phyloP scores from a whole-genome alignment of 441 rosid genomes.

The Raphanus hybrid region DNA sequence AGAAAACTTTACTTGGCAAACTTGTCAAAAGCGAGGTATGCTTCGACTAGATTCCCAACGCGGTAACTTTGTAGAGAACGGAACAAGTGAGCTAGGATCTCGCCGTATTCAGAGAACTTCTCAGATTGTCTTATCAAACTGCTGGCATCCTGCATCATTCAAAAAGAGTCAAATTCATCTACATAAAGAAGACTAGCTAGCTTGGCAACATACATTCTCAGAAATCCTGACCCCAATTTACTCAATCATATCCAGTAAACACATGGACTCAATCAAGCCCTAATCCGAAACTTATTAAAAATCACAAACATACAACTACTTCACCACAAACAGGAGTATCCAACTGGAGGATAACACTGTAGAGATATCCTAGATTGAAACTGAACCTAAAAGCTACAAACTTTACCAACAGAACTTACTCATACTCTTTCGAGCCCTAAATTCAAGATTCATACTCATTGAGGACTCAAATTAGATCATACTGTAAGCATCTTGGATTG shows the following conservation, averaged over 20 bases:
- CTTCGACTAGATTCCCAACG: constrained; percentile 67
- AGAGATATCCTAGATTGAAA: background rate
- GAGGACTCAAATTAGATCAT: constrained; percentile 10
- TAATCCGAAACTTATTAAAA: background rate
- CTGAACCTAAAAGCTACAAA: constrained; percentile 26
- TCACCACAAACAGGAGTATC: background rate
- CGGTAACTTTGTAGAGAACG: constrained; percentile 78
- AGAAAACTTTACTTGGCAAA: constrained; percentile 63
- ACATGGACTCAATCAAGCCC: background rate
- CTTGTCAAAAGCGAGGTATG: constrained; percentile 82
- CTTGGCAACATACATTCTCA: constrained; percentile 1
- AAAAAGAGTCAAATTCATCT: constrained; percentile 12
- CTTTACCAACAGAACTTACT: constrained; percentile 14
- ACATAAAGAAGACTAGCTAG: background rate
- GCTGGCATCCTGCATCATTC: constrained; percentile 64
- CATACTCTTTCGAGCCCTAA: constrained; percentile 2
- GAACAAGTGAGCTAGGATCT: constrained; percentile 61
- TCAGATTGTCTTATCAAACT: constrained; percentile 82
- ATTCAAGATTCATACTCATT: background rate
- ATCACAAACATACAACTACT: no score
- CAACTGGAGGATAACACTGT: constrained; percentile 1
- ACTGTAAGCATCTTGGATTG: constrained; percentile 6
- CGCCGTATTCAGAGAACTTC: constrained; percentile 63
- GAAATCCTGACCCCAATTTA: background rate
- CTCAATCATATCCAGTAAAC: background rate